Evolutionary conservation across 1,139 yeast species (phyloP), one percentile per base, ranked within the genome.

Genomic region (Meyerozyma elateridarum): DNA sequence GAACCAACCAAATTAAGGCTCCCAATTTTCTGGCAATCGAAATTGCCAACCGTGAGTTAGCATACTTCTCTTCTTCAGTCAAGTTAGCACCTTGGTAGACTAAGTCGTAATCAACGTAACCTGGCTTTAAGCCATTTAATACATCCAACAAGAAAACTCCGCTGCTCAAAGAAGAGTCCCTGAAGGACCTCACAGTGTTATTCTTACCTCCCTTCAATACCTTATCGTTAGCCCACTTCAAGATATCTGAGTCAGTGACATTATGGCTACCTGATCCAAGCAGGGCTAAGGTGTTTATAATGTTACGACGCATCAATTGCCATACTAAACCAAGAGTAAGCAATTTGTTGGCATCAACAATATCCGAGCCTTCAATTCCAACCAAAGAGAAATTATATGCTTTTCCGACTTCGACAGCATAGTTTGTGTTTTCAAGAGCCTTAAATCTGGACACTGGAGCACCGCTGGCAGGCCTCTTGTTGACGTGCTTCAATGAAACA

Each of bases 301-400:
- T 91, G 60, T 91, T 91, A 58, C 95, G 80, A 59, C 98, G 81
- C 99, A 91, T 91, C 51, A 91, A 73, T 67, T 91, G 99, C 99
- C 99, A 91, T 24, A 91, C 97, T 39, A 91, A 74, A n/a, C 94
- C 98, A 48, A 93, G 72, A 0, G 95, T 87, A 46, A 93, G 73
- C 34, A 93, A 71, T 54, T 84, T 85, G 53, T 83, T 83, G 45
- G 97, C 97, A 57, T 91, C 98, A 29, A 87, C 85, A 45, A 91
- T 91, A 61, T 91, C 98, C 5, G 96, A 87, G 32, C 99, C 99
- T 59, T 91, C 98, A 44, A 91, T 93, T 45, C 98, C 98, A 31
- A 91, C 99, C 36, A 91, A 72, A 1, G 97, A 88, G 59, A 93
- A 91, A 34, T 81, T 78, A 56, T 85, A 85, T 25, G 89, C 84